These are phyloP conservation scores for Phanerochaete carnosa DNA, from an alignment of 768 basidiomycete species.

Conservation along the genomic window DNA sequence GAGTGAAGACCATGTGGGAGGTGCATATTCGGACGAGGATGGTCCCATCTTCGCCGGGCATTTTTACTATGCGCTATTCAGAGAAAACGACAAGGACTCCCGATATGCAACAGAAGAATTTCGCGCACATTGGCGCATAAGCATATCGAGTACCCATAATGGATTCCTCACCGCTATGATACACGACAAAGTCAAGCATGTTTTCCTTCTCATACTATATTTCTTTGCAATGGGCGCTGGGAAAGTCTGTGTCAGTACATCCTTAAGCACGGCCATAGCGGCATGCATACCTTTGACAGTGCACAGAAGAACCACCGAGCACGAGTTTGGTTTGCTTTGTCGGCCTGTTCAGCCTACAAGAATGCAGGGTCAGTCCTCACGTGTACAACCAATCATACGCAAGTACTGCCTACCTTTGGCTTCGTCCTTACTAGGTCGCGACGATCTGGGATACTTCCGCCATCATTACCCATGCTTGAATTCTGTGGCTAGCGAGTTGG, in stretches of 20 bases:
- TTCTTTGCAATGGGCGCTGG: too few relatives aligned
- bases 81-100: not conserved
- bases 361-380: not conserved
- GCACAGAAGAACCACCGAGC: slow-evolving; percentile 94
- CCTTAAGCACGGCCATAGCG: too few relatives aligned
- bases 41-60: slow-evolving; percentile 29
- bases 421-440: slow-evolving; percentile 73
- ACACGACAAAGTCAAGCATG: too few relatives aligned
- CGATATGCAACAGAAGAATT: not conserved
- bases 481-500: not conserved
- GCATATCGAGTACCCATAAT: too few relatives aligned
- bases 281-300: slow-evolving; percentile 95
- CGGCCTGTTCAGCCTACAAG: slow-evolving; percentile 73
- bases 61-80: slow-evolving; percentile 25
- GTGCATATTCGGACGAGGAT: slow-evolving; percentile 35
- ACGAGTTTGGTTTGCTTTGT: slow-evolving; percentile 85
- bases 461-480: slow-evolving; percentile 76
- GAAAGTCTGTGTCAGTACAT: too few relatives aligned
- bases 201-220: too few relatives aligned
- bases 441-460: slow-evolving; percentile 84
- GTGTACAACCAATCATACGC: not conserved
- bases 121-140: slow-evolving; percentile 1
- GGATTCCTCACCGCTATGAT: too few relatives aligned
- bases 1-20: slow-evolving; percentile 42
- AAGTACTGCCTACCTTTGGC: slow-evolving; percentile 50